Evolutionary conservation across 2,329 filamentous ascomycete genomes (phyloP).

Genomic region (Aureobasidium sp.): DNA sequence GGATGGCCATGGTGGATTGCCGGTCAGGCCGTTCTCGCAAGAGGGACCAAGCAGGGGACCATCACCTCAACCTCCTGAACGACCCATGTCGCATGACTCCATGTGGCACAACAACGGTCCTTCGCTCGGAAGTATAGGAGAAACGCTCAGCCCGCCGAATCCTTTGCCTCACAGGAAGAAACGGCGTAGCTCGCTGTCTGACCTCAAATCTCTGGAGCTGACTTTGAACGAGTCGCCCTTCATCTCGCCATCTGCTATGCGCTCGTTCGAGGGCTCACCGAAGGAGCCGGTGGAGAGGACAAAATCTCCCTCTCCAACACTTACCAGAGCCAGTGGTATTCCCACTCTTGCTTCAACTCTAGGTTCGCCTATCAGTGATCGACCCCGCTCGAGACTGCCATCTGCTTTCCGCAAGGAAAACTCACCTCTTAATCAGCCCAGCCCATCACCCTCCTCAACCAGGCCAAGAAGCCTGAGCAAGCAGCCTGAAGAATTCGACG

Average conservation of each 20-base stretch:
- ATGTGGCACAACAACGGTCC: constrained; percentile 3
- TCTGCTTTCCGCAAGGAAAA: constrained; percentile 38
- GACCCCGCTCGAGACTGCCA: constrained; percentile 27
- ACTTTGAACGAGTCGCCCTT: constrained; percentile 18
- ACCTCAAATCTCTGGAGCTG: constrained; percentile 64
- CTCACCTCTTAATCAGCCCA: constrained; percentile 28
- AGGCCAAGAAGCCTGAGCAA: constrained; percentile 25
- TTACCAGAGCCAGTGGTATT: constrained; percentile 3
- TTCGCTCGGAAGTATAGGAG: constrained; percentile 4
- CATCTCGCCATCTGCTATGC: constrained; percentile 13
- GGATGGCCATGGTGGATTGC: constrained; percentile 53
- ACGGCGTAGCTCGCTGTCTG: constrained; percentile 83
- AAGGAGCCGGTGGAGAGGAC: not conserved
- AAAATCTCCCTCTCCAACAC: constrained; percentile 5
- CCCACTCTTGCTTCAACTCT: constrained; percentile 18
- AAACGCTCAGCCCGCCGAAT: constrained; percentile 1
- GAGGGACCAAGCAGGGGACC: constrained; percentile 37
- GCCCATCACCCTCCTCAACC: constrained; percentile 19
- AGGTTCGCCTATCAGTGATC: constrained; percentile 32
- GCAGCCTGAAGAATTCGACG: constrained; percentile 27
- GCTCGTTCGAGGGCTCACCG: not conserved
- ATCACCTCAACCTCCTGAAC: constrained; percentile 16
- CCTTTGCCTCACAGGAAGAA: constrained; percentile 55
- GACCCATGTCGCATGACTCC: constrained; percentile 14
- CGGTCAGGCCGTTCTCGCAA: constrained; percentile 48